These are phyloP conservation scores for Calonectria pteridis DNA, from an alignment of 2,329 filamentous ascomycete species.

Conservation along the genomic window DNA sequence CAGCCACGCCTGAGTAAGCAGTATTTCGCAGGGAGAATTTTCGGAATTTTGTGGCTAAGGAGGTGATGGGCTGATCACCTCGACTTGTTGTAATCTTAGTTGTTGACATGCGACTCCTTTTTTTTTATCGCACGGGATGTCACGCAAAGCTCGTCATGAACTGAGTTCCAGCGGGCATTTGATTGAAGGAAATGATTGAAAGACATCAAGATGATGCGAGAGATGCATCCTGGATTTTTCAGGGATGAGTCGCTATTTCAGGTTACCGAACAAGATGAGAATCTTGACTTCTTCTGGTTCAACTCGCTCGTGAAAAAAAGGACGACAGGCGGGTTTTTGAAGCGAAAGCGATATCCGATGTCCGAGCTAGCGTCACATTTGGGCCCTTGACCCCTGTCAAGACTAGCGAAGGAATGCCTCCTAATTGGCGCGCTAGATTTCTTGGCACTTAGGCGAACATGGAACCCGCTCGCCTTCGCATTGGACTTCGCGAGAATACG, in stretches of 20 bases:
- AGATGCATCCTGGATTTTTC: background rate
- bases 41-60: background rate
- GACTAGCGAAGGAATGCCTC: background rate
- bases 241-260: background rate
- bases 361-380: constrained; percentile 7
- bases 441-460: background rate
- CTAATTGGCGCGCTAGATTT: background rate
- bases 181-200: background rate
- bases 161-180: background rate
- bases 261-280: background rate
- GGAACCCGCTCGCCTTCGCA: background rate
- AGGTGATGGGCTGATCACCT: background rate
- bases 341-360: background rate
- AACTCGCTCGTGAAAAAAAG: background rate
- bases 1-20: background rate
- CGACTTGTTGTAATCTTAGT: background rate
- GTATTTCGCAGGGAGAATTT: background rate
- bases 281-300: background rate
- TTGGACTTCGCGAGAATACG: background rate
- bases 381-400: background rate
- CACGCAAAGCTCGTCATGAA: background rate
- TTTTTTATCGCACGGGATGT: background rate
- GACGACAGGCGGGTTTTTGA: background rate
- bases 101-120: background rate
- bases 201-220: background rate